Conservation (phyloP, 2,329 filamentous ascomycete genomes). For the Harringtonia lauricola region DNA sequence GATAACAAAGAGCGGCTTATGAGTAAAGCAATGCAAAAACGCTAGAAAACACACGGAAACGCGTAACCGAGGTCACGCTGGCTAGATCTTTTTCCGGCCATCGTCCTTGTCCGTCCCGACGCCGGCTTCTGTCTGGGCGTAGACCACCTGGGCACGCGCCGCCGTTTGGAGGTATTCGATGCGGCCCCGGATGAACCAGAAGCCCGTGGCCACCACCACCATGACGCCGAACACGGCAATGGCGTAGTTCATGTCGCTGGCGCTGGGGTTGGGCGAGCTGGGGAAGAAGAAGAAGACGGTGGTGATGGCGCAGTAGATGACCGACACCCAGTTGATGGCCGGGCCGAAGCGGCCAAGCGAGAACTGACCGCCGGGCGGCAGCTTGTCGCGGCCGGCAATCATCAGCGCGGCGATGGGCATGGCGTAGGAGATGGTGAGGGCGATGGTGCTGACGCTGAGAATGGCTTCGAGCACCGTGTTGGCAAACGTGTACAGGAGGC, state of each 20-base stretch:
- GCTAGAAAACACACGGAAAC: too few relatives aligned
- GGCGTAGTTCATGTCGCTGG: conserved; percentile 12
- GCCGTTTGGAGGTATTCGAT: conserved; percentile 8
- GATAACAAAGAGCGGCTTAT: too few relatives aligned
- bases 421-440: conserved; percentile 39
- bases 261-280: conserved; percentile 6
- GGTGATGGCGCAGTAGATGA: conserved; percentile 10
- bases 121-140: too few relatives aligned
- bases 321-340: conserved; percentile 8
- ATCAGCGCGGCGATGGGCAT: conserved; percentile 39
- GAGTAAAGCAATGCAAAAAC: too few relatives aligned
- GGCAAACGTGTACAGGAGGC: conserved; percentile 37
- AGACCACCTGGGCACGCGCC: too few relatives aligned
- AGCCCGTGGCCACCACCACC: conserved; percentile 8
- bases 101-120: too few relatives aligned
- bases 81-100: too few relatives aligned
- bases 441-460: conserved; percentile 44
- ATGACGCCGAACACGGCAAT: conserved; percentile 11
- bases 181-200: conserved; percentile 11
- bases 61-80: too few relatives aligned
- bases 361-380: too few relatives aligned
- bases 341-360: conserved; percentile 22
- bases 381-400: conserved; percentile 33
- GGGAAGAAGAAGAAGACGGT: conserved; percentile 12
- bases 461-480: conserved; percentile 41